Evolutionary conservation across 176 grass and related monocot genomes (phyloP).

Genomic region (Musa acuminata): DNA sequence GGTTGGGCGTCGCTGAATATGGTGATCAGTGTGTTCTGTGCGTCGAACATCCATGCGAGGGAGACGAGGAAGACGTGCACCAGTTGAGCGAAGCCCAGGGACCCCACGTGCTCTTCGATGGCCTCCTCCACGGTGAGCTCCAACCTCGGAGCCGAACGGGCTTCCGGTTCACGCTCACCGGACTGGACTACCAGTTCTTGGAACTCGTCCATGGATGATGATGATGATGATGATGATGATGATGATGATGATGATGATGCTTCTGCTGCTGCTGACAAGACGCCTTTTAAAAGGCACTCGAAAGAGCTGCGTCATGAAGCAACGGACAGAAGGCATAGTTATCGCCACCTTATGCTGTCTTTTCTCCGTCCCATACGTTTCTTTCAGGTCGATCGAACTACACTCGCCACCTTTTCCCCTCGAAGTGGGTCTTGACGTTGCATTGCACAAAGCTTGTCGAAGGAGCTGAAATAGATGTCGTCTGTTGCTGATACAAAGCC

Average conservation of each 20-base stretch:
- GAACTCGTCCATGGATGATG: slow-evolving; percentile 27
- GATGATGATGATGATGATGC: not conserved
- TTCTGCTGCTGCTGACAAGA: too few species aligned
- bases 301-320: too few species aligned
- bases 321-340: not conserved
- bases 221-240: too few species aligned
- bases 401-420: not conserved
- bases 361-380: not conserved
- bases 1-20: slow-evolving; percentile 41
- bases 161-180: slow-evolving; percentile 2
- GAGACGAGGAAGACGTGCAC: slow-evolving; percentile 43
- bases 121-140: slow-evolving; percentile 38
- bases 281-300: not conserved
- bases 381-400: not conserved
- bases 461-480: not conserved
- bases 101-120: slow-evolving; percentile 37
- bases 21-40: slow-evolving; percentile 37
- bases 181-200: slow-evolving; percentile 18
- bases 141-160: slow-evolving; percentile 12
- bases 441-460: not conserved
- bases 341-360: not conserved
- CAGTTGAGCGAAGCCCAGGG: slow-evolving; percentile 34
- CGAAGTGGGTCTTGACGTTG: not conserved
- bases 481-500: not conserved
- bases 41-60: slow-evolving; percentile 39